Conservation (phyloP, 2,329 filamentous ascomycete genomes). For the Beauveria rudraprayagi region DNA sequence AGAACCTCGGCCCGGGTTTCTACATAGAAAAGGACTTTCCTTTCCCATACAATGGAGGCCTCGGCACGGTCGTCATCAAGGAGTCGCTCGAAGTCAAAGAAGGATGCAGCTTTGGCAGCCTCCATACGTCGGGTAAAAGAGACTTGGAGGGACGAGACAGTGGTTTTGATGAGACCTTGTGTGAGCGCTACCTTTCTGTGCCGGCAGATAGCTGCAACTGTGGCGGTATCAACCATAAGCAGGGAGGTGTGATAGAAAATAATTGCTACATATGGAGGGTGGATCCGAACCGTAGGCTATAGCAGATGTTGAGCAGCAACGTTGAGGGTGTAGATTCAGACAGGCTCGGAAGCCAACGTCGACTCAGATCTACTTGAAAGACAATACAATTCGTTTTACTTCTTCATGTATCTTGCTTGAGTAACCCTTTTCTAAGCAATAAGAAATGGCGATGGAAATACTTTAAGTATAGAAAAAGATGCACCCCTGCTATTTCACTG, state of each 20-base stretch:
- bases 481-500: too few species aligned
- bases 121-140: too few species aligned
- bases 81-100: constrained; percentile 12
- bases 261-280: not conserved
- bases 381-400: too few species aligned
- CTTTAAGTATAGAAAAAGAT: too few species aligned
- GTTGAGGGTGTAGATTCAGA: too few species aligned
- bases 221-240: not conserved
- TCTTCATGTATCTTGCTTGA: too few species aligned
- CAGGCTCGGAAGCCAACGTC: too few species aligned
- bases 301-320: too few species aligned
- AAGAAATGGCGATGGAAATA: too few species aligned
- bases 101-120: constrained; percentile 6
- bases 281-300: not conserved
- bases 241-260: not conserved
- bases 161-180: not conserved
- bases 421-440: too few species aligned
- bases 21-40: not conserved
- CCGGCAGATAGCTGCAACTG: constrained; percentile 2
- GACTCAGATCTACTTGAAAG: too few species aligned
- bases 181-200: not conserved
- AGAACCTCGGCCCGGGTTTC: not conserved
- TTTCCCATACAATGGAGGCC: constrained; percentile 8
- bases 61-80: constrained; percentile 9
- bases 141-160: not conserved